Evolutionary conservation across 2,329 filamentous ascomycete genomes (phyloP), one percentile per base, ranked within the genome.

Genomic region (Exophiala aquamarina): DNA sequence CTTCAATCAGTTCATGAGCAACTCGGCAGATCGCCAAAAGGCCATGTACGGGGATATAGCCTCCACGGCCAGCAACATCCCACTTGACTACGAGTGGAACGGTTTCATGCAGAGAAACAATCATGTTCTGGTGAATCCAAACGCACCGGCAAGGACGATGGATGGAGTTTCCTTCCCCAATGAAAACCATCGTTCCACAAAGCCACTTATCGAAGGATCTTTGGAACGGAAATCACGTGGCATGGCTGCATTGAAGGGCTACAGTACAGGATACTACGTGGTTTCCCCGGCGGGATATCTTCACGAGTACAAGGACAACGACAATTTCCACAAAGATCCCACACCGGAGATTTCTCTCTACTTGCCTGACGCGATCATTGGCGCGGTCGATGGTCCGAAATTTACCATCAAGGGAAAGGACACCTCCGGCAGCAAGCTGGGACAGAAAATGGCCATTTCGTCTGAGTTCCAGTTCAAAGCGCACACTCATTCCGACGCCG

Each of bases 341-440:
- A 77, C 79, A 47, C 92, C 93, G 0, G 92, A 98, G 66, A 75
- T 93, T 32, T 93, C 87, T 11, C 82, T 98, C 57, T 97, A 92
- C 68, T 82, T 98, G 1, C 91, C 93, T 9, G 93, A 98, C 60
- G 94, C 92, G 59, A 70, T 84, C 36, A 80, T 97, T 47, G 89
- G 90, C 48, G 77, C 73, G 17, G 68, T 82, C 21, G 83, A 77
- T 56, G 90, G 87, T 44, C 80, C 85, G 50, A 96, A 95, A 70
- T 97, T 98, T 77, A 89, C 83, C 62, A 78, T 98, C 67, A 95
- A 95, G 74, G 93, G 93, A 67, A 97, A 97, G 70, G 91, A 98
- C 65, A 82, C 85, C 47, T 86, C 84, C 61, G 87, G 87, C 64
- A 75, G 78, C 51, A 87, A 86, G 55, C 71, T 96, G 55, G 84